Base-by-base conservation (phyloP, 441 rosid genomes). In the Omphalea diandra region DNA sequence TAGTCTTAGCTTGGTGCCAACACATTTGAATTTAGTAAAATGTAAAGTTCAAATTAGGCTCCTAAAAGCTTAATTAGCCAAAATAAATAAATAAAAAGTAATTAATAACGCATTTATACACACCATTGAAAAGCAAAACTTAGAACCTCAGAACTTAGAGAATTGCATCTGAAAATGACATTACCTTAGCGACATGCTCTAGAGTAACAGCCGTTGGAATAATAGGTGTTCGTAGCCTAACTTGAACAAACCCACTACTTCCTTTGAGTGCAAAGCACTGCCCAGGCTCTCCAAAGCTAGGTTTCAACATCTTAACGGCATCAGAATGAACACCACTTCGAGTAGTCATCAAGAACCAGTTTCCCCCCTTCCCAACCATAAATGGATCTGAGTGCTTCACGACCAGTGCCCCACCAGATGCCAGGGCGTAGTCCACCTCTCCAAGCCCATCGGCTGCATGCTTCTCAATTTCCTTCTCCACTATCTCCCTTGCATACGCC, bases 371-470 rank as follows among this genome's bases (percentile, higher is more conserved):
- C 15, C 86, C 85, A 22, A 36, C 63, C 55, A 60, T 24, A 77
- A 53, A 86, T 2, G 92, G 90, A 58, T 91, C 96, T 0, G 99
- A 93, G 70, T 95, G 98, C 72, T 75, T 77, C 59, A 82, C 78
- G 67, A 90, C 91, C 69, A 50, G 70, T 50, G 82, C 99, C 43
- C 99, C 99, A 74, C 88, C 86, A 0, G 87, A 74, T 0, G 75
- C 91, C 77, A 91, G 73, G 0, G 97, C 99, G 78, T 85, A 88
- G 36, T 95, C 99, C 60, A 74, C 84, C 74, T 81, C 82, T 1
- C 92, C 98, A 64, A 95, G 96, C 26, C 99, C 99, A 87, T 95
- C 99, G 0, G 98, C 89, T 4, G 96, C 96, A 80, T 94, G 99
- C 81, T 88, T 94, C 61, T 87, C 94, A 53, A 94, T 92, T 82